These are phyloP conservation scores for Kazachstania sp. DNA, from an alignment of 1,139 yeast species.

Conservation along the genomic window DNA sequence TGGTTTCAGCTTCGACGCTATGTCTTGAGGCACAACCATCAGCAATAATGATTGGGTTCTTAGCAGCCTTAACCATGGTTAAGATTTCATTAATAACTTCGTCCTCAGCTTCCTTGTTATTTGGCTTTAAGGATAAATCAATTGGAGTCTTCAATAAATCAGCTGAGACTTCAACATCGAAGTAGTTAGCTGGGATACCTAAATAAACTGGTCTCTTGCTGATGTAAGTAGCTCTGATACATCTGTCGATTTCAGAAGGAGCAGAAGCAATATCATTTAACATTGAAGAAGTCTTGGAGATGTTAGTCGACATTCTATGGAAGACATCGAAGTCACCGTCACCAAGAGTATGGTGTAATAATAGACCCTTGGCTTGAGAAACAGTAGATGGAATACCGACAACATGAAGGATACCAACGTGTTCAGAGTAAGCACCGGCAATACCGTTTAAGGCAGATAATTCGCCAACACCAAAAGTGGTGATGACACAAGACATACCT, in stretches of 20 bases:
- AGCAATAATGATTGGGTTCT: neutral
- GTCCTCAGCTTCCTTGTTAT: neutral
- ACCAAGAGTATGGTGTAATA: slow-evolving; percentile 1
- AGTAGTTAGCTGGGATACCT: neutral
- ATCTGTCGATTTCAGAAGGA: neutral
- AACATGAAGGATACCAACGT: neutral
- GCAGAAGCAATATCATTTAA: neutral
- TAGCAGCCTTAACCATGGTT: neutral
- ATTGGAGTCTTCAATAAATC: neutral
- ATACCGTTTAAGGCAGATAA: neutral
- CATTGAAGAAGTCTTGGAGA: neutral
- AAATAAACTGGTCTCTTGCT: neutral
- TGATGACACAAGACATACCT: neutral
- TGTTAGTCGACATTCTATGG: slow-evolving; percentile 1
- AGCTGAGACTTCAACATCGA: neutral
- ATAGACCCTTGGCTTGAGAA: neutral
- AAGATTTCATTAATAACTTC: neutral
- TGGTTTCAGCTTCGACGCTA: neutral
- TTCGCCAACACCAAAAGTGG: neutral
- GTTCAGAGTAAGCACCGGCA: neutral
- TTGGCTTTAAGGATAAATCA: neutral
- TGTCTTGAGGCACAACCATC: neutral
- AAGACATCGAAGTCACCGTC: slow-evolving; percentile 1
- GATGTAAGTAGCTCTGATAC: neutral
- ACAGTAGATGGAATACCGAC: neutral